Evolutionary conservation across 179 eudicot species (phyloP).

Genomic region (Amaranthus tricolor): DNA sequence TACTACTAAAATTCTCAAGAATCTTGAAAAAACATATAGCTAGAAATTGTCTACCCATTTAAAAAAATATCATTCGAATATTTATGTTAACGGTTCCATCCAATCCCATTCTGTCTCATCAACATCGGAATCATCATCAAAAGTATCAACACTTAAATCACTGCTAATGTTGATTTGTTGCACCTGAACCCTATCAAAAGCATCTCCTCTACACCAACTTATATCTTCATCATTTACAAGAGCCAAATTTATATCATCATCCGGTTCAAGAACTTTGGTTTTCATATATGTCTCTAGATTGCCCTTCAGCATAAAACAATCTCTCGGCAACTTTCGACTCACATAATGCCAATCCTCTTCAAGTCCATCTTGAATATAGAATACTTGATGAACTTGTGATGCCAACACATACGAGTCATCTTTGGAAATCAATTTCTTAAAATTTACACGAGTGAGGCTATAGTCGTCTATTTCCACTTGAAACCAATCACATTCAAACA

Average conservation of each 20-base stretch:
- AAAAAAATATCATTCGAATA: too few relatives aligned
- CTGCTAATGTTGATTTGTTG: neutral
- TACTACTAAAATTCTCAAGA: neutral
- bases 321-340: neutral
- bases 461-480: neutral
- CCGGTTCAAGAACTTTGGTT: too few relatives aligned
- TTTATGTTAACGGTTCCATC: neutral
- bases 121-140: neutral
- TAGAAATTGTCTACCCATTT: neutral
- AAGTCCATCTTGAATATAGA: neutral
- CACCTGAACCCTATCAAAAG: neutral
- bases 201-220: neutral
- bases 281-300: too few relatives aligned
- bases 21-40: neutral
- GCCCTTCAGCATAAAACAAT: neutral
- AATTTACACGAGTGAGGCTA: neutral
- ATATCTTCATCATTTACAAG: neutral
- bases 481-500: conserved; percentile 1
- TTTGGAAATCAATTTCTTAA: neutral
- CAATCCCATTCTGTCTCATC: neutral
- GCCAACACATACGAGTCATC: neutral
- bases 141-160: neutral
- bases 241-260: too few relatives aligned
- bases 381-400: neutral
- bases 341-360: neutral